Percentiles rank a stretch among this genome's conserved stretches.
Conservation (phyloP, 768 basidiomycete genomes). For the Lactarius hengduanensis region DNA sequence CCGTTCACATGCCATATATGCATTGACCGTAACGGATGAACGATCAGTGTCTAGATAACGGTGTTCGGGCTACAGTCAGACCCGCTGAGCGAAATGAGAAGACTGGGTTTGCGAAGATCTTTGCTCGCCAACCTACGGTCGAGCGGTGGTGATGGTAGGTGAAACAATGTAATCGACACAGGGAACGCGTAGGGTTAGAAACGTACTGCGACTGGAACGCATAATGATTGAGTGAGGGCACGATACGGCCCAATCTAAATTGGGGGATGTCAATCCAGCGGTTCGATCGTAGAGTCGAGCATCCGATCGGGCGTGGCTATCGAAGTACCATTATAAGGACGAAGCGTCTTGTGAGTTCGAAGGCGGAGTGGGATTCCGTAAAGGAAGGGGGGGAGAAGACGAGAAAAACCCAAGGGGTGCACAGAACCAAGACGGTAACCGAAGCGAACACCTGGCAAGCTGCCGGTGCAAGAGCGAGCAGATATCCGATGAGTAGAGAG, state of each 20-base stretch:
- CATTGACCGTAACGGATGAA: not conserved
- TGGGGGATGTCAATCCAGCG: constrained; percentile 1
- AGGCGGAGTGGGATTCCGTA: no score
- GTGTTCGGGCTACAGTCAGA: not conserved
- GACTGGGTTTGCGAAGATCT: not conserved
- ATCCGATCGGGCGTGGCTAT: not conserved
- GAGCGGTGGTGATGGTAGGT: not conserved
- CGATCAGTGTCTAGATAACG: not conserved
- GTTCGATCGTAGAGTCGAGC: not conserved
- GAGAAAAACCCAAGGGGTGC: no score
- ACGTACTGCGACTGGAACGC: not conserved
- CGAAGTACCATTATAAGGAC: not conserved
- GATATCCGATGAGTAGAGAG: no score
- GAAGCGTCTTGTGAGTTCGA: no score
- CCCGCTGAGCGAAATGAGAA: not conserved
- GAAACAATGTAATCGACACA: not conserved
- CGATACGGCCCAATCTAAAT: constrained; percentile 5
- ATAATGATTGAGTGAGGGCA: constrained; percentile 6
- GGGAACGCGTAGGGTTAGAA: not conserved
- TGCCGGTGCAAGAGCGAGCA: no score
- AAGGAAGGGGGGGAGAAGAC: no score
- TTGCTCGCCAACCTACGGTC: not conserved
- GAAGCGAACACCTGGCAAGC: no score
- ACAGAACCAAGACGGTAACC: no score
- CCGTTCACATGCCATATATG: not conserved